phyloP scores from a whole-genome alignment of 1,139 yeast genomes.

The Eremothecium coryli region DNA sequence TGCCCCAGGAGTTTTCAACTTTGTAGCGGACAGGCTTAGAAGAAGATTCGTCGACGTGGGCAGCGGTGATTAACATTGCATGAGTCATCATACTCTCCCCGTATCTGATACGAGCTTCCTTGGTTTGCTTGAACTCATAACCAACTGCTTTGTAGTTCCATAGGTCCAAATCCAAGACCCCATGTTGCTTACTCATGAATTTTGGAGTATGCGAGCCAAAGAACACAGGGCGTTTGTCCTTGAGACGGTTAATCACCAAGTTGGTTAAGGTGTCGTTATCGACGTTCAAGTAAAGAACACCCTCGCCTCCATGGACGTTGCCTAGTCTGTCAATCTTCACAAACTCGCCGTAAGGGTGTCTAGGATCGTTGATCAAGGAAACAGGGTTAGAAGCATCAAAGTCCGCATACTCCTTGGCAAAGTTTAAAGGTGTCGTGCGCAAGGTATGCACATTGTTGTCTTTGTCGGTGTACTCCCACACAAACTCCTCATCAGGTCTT shows the following conservation, averaged over 20 bases:
- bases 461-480: slow-evolving; percentile 70
- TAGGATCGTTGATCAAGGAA: slow-evolving; percentile 71
- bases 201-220: slow-evolving; percentile 85
- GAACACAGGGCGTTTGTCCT: slow-evolving; percentile 66
- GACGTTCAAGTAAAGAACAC: slow-evolving; percentile 60
- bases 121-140: slow-evolving; percentile 46
- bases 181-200: slow-evolving; percentile 46
- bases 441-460: slow-evolving; percentile 50
- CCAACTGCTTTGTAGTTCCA: slow-evolving; percentile 62
- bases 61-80: slow-evolving; percentile 80
- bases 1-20: slow-evolving; percentile 85
- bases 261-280: slow-evolving; percentile 49
- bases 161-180: slow-evolving; percentile 60
- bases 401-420: slow-evolving; percentile 44
- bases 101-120: slow-evolving; percentile 49
- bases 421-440: slow-evolving; percentile 53
- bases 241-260: slow-evolving; percentile 57
- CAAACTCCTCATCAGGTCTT: slow-evolving; percentile 52
- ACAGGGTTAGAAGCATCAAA: slow-evolving; percentile 47
- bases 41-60: slow-evolving; percentile 46
- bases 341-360: slow-evolving; percentile 54
- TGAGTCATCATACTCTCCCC: slow-evolving; percentile 69
- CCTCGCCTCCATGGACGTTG: slow-evolving; percentile 58
- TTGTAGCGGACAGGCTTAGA: slow-evolving; percentile 65
- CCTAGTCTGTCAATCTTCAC: slow-evolving; percentile 66